Base-by-base conservation (phyloP, 2,329 filamentous ascomycete genomes). In the Cladophialophora carrionii region DNA sequence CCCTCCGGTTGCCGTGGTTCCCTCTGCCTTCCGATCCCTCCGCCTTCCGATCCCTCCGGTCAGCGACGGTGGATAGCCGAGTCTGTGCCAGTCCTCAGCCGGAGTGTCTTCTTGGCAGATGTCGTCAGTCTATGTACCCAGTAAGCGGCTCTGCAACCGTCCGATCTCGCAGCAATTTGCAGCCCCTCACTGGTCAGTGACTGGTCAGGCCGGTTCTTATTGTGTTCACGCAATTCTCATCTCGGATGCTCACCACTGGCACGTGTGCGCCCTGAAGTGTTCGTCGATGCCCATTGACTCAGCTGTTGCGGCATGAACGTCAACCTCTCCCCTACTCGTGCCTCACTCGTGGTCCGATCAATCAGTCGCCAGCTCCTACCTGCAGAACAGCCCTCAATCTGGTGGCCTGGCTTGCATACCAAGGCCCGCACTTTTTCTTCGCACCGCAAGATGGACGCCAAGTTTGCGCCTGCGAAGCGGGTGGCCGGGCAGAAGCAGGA, bases 401-500 rank as follows among this genome's bases (percentile, higher is more conserved):
- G 32, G 32, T 57, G 34, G 54, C 37, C 41, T 7, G 37, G 20
- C 49, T 20, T 43, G 37, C 26, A 12, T n/a, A 52, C 52, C 37
- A 55, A 24, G 12, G 57, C 61, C 20, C 59, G 68, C 59, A 57
- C n/a, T 24, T 52, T 70, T 31, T 64, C 57, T 22, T 64, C 66
- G 5, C 49, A 62, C 10, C 12, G 54, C 20, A 66, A 26, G 48
- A 66, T 70, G 64, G 65, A 66, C 29, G 68, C 60, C 46, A 73
- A 73, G 63, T 83, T 82, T 69, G 74, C 75, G 29, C 81, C 81
- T 43, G 81, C 81, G 31, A 74, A 74, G 66, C 76, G 81, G 71
- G 81, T 83, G 52, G 80, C 81, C 41, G 79, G 80, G 37, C 80
- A 83, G 69, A 78, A 78, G 64, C 80, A 82, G 71, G 81, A 83